Evolutionary conservation across 2,329 filamentous ascomycete species (phyloP).

Genomic region (Bipolaris victoriae): DNA sequence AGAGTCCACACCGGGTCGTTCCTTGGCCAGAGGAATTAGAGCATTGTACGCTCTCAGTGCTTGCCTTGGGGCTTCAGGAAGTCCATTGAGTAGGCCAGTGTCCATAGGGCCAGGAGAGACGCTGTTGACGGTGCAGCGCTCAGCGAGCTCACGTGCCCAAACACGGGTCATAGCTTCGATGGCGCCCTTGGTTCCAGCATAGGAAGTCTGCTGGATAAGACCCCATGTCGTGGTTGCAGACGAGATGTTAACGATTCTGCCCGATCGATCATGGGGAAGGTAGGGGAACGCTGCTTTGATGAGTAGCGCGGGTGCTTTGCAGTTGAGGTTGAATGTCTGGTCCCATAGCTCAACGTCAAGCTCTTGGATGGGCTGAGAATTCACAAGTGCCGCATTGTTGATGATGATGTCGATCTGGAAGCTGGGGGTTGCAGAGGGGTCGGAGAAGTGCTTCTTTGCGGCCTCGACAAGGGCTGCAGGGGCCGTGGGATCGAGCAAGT

Average conservation of each 20-base stretch:
- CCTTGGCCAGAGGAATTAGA: constrained; percentile 8
- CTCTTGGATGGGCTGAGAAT: constrained; percentile 13
- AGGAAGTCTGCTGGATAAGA: constrained; percentile 14
- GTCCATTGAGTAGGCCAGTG: constrained; percentile 10
- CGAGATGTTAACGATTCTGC: constrained; percentile 15
- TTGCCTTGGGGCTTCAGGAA: constrained; percentile 7
- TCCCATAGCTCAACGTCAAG: constrained; percentile 13
- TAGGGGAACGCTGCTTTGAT: constrained; percentile 13
- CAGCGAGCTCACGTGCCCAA: constrained; percentile 12
- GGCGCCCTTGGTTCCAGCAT: constrained; percentile 12
- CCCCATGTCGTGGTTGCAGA: constrained; percentile 15
- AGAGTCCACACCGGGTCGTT: constrained; percentile 10
- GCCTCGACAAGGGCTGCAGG: constrained; percentile 11
- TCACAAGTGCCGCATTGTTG: constrained; percentile 13
- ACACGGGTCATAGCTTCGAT: constrained; percentile 17
- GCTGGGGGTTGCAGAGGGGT: constrained; percentile 3
- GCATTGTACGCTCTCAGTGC: constrained; percentile 13
- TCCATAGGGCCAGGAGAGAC: constrained; percentile 14
- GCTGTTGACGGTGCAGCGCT: constrained; percentile 12
- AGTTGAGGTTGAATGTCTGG: constrained; percentile 14
- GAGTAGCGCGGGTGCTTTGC: constrained; percentile 13
- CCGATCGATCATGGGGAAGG: constrained; percentile 10
- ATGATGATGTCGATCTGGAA: constrained; percentile 16
- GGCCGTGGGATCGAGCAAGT: constrained; percentile 12
- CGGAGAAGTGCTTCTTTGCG: constrained; percentile 9